phyloP scores from a whole-genome alignment of 2,329 filamentous ascomycete genomes.

The Penicillium sp. region DNA sequence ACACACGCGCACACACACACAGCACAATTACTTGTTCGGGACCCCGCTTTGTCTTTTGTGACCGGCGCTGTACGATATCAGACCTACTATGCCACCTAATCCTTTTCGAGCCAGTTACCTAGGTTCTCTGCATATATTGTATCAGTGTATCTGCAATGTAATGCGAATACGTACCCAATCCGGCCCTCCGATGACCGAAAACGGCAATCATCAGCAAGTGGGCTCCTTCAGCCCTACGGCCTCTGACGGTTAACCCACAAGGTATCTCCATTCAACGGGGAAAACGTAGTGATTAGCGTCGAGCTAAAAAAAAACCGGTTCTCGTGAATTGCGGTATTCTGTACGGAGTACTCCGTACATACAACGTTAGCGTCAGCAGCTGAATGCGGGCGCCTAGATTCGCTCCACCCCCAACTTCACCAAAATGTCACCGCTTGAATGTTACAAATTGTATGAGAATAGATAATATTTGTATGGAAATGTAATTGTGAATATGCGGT shows the following conservation, averaged over 20 bases:
- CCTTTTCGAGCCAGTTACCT: background rate
- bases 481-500: background rate
- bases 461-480: background rate
- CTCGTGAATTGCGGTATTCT: background rate
- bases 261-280: background rate
- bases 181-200: background rate
- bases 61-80: slow-evolving; percentile 2
- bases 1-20: background rate
- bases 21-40: background rate
- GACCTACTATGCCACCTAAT: background rate
- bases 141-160: background rate
- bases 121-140: background rate
- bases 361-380: slow-evolving; percentile 20
- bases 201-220: background rate
- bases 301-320: background rate
- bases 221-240: slow-evolving; percentile 10
- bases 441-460: background rate
- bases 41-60: background rate
- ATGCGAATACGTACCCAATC: background rate
- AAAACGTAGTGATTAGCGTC: background rate
- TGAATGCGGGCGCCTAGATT: slow-evolving; percentile 23
- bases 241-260: background rate
- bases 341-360: background rate
- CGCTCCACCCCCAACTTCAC: background rate
- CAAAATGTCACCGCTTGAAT: background rate